Evolutionary conservation across 345 rosid genomes (phyloP).

Genomic region (Bretschneidera sinensis): DNA sequence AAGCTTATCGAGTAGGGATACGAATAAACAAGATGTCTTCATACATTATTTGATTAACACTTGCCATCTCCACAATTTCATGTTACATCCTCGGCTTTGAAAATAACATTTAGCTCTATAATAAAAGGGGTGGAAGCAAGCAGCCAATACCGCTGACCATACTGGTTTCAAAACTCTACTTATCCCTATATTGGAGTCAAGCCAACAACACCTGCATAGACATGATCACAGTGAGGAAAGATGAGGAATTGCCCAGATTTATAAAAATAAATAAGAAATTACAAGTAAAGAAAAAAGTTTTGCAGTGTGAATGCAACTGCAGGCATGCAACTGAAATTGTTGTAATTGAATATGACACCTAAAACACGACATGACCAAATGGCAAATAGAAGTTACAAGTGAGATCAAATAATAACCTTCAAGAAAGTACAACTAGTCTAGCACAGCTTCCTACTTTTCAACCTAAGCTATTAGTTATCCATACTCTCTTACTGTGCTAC

Average conservation of each 20-base stretch:
- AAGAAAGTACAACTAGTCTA: too few relatives aligned
- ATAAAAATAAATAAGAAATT: too few relatives aligned
- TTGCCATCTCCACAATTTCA: conserved; percentile 16
- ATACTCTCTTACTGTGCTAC: too few relatives aligned
- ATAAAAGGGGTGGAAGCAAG: conserved; percentile 18
- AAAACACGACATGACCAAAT: too few relatives aligned
- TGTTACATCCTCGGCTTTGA: conserved; percentile 8
- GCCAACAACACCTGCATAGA: conserved; percentile 68
- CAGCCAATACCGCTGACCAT: conserved; percentile 14
- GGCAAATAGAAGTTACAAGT: too few relatives aligned
- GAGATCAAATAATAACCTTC: too few relatives aligned
- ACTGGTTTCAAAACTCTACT: background rate
- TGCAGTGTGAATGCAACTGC: too few relatives aligned
- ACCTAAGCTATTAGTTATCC: too few relatives aligned
- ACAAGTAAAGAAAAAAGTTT: too few relatives aligned
- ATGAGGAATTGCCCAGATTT: background rate
- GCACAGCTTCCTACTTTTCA: too few relatives aligned
- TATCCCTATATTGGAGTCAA: conserved; percentile 46
- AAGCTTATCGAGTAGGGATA: conserved; percentile 15
- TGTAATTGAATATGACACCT: too few relatives aligned
- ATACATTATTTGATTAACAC: conserved; percentile 12
- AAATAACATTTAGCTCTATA: conserved; percentile 12
- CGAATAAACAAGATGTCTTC: conserved; percentile 10
- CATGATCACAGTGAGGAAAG: background rate
- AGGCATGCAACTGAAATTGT: too few relatives aligned